phyloP scores from a whole-genome alignment of 2,329 filamentous ascomycete species.

The Penicillium sclerotigenum region DNA sequence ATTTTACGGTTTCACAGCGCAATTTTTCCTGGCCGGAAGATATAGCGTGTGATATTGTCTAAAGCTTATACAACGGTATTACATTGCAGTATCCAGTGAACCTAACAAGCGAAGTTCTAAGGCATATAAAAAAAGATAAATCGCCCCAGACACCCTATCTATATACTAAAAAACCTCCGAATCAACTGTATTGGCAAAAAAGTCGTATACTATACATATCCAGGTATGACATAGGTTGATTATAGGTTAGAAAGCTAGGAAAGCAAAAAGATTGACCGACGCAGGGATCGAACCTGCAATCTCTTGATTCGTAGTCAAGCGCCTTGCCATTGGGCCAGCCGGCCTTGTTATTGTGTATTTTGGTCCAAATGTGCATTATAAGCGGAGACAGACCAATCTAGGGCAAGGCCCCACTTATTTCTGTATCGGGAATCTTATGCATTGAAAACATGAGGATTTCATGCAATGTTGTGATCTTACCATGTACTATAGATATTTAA shows the following conservation, averaged over 20 bases:
- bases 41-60: not conserved
- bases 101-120: not conserved
- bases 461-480: not conserved
- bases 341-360: slow-evolving; percentile 10
- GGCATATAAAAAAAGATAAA: not conserved
- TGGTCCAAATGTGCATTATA: not conserved
- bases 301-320: slow-evolving; percentile 54
- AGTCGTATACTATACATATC: too few relatives aligned
- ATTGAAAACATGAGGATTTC: not conserved
- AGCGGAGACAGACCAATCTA: not conserved
- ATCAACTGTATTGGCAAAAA: not conserved
- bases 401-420: not conserved
- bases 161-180: not conserved
- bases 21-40: not conserved
- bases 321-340: slow-evolving; percentile 50
- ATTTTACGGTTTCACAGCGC: not conserved
- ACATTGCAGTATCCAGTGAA: not conserved
- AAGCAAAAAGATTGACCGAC: slow-evolving; percentile 30
- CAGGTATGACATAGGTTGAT: not conserved
- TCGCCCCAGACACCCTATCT: not conserved
- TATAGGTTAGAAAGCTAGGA: not conserved
- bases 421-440: too few relatives aligned
- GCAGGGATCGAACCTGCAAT: slow-evolving; percentile 49
- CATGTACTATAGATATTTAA: not conserved
- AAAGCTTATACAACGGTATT: not conserved